Conservation (phyloP, 1,139 yeast genomes). For the Suhomyces maxii region DNA sequence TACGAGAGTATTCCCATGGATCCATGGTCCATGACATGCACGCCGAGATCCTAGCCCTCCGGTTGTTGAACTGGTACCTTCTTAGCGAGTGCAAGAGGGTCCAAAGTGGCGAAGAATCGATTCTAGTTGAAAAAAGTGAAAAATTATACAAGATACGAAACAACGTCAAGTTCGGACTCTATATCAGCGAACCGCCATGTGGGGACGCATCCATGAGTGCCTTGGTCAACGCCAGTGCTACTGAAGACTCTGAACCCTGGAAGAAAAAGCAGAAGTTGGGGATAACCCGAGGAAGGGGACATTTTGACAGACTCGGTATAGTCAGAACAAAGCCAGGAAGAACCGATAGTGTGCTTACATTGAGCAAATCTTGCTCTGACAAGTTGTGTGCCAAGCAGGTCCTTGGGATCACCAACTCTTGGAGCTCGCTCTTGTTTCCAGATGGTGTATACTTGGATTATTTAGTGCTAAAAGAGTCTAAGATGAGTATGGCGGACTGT, state of each 20-base stretch:
- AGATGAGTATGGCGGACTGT: conserved; percentile 35
- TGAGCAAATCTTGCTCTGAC: conserved; percentile 87
- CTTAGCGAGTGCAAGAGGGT: conserved; percentile 26
- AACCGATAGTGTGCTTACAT: conserved; percentile 64
- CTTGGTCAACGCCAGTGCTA: conserved; percentile 6
- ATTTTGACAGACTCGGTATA: conserved; percentile 55
- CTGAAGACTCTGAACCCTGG: conserved; percentile 15
- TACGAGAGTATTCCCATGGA: conserved; percentile 50
- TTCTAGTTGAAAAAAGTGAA: conserved; percentile 22
- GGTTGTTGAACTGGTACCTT: conserved; percentile 61
- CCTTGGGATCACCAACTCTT: conserved; percentile 56
- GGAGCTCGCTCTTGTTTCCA: conserved; percentile 45
- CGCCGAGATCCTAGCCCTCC: conserved; percentile 75
- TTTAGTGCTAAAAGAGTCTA: conserved; percentile 51
- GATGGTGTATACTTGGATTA: conserved; percentile 48
- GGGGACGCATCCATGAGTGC: conserved; percentile 78
- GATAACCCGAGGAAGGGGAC: conserved; percentile 59
- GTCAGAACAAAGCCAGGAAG: conserved; percentile 94
- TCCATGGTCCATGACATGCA: conserved; percentile 78
- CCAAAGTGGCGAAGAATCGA: conserved; percentile 2
- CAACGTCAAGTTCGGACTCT: conserved; percentile 52
- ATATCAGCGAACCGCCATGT: conserved; percentile 83
- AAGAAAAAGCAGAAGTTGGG: conserved; percentile 9
- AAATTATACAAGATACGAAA: conserved; percentile 28
- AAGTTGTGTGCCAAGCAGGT: conserved; percentile 68